phyloP scores from a whole-genome alignment of 2,329 filamentous ascomycete species.

The Akanthomyces muscarius region DNA sequence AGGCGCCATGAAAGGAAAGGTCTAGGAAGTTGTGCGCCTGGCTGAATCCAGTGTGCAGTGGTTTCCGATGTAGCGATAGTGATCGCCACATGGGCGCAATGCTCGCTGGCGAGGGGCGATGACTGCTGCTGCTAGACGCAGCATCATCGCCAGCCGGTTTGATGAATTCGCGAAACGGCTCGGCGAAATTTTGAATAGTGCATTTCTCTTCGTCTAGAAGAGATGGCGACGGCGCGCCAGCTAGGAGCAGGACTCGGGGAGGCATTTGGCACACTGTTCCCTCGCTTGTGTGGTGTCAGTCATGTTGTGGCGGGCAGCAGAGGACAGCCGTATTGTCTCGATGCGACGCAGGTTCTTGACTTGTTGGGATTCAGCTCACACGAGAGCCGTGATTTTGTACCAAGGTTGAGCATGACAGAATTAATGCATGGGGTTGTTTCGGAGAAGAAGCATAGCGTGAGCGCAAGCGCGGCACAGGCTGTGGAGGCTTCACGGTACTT shows the following conservation, averaged over 20 bases:
- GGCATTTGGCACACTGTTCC: neutral
- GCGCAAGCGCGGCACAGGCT: neutral
- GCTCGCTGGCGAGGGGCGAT: slow-evolving; percentile 31
- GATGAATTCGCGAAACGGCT: neutral
- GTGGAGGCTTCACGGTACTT: neutral
- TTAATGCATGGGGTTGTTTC: neutral
- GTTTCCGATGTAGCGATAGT: slow-evolving; percentile 44
- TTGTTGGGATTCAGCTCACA: neutral
- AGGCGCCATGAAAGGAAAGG: slow-evolving; percentile 26
- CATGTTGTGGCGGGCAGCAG: neutral
- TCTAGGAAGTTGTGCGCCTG: slow-evolving; percentile 40
- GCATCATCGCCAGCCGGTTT: no score
- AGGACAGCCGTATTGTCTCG: neutral
- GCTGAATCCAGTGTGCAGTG: slow-evolving; percentile 50
- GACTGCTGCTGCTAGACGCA: neutral
- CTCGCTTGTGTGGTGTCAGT: neutral
- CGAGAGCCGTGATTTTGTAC: no score
- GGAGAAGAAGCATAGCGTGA: neutral
- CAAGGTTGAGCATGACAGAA: neutral
- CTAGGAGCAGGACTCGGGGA: slow-evolving; percentile 31
- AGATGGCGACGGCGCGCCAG: slow-evolving; percentile 55
- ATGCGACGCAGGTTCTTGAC: neutral
- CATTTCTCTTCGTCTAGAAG: slow-evolving; percentile 50
- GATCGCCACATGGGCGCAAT: slow-evolving; percentile 48
- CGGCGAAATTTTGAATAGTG: slow-evolving; percentile 22